Evolutionary conservation across 805 yeast genomes (phyloP).

Genomic region (Kodamaea kaohsiungensis): DNA sequence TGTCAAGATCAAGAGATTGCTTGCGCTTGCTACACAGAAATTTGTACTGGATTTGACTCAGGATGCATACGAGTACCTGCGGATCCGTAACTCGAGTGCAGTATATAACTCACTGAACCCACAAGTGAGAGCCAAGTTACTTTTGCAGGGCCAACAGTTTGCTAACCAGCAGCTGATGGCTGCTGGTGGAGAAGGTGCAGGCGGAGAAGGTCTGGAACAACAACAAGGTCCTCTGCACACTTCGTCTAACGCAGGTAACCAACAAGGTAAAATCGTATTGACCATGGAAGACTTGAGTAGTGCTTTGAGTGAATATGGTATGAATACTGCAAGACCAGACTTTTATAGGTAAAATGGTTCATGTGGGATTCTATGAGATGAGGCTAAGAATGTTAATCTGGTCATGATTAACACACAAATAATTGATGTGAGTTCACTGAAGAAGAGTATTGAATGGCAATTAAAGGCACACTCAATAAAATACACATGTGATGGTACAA

Average conservation of each 20-base stretch:
- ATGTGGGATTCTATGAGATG: too few species aligned
- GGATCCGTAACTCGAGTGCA: constrained; percentile 85
- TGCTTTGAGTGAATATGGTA: constrained; percentile 90
- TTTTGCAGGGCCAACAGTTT: constrained; percentile 64
- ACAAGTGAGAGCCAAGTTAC: constrained; percentile 78
- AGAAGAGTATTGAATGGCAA: neutral
- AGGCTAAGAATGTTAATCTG: neutral
- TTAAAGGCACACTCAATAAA: too few species aligned
- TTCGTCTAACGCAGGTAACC: constrained; percentile 49
- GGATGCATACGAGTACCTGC: constrained; percentile 93
- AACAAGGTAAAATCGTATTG: constrained; percentile 76
- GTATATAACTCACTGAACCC: constrained; percentile 87
- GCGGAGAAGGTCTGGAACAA: constrained; percentile 21
- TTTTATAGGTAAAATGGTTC: constrained; percentile 65
- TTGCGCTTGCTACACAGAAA: constrained; percentile 95
- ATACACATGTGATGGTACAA: neutral
- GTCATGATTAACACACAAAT: neutral
- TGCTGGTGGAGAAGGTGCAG: constrained; percentile 18
- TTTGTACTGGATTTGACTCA: constrained; percentile 92
- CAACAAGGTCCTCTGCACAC: constrained; percentile 37
- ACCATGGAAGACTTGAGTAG: constrained; percentile 93
- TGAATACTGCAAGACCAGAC: constrained; percentile 88
- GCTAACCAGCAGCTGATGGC: constrained; percentile 37
- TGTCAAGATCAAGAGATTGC: constrained; percentile 66
- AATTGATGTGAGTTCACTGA: neutral